Evolutionary conservation across 2,329 filamentous ascomycete species (phyloP), one percentile per base, ranked within the genome.

Genomic region (Calonectria hawksworthii): DNA sequence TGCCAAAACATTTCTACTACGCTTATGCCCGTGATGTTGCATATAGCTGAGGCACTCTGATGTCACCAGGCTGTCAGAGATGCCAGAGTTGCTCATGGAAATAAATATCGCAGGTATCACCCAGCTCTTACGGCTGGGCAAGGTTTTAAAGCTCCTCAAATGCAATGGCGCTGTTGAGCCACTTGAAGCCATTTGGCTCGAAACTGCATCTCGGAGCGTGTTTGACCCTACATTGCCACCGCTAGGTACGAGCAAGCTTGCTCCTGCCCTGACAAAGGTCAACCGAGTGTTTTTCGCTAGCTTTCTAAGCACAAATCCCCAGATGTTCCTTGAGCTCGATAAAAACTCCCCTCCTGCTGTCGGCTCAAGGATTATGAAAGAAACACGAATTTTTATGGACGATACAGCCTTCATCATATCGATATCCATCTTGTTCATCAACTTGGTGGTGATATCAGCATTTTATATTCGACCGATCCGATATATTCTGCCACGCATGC

Each of bases 371-470:
- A 3, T 26, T 28, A 14, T 36, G 0, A 14, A 5, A n/a, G 64
- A 73, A 14, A 68, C 41, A 3, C 65, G 65, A 4, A 44, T 73
- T 23, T 47, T 73, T 18, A 36, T 73, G 41, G 50, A 66, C 16
- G n/a, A 26, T 0, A 26, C 30, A 2, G 64, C 54, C 3, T 69
- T 65, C 21, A 36, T 64, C 10, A 61, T 73, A 18, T 28, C 50
- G 21, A 30, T 69, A 14, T n/a, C 28, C 2, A 32, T 73, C 1
- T 41, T 73, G 13, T 34, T 16, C 21, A 34, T 73, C 3, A 44
- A 73, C 26, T 18, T 73, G 10, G 21, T 18, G 1, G 44, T 68
- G 7, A 47, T 52, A 6, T 6, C 47, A 11, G 34, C 26, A 4
- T 64, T 69, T 21, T 73, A 68, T 30, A 4, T 63, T 6, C 50